Evolutionary conservation across 768 basidiomycete species (phyloP).

Genomic region (Tricholoma flavovirens): DNA sequence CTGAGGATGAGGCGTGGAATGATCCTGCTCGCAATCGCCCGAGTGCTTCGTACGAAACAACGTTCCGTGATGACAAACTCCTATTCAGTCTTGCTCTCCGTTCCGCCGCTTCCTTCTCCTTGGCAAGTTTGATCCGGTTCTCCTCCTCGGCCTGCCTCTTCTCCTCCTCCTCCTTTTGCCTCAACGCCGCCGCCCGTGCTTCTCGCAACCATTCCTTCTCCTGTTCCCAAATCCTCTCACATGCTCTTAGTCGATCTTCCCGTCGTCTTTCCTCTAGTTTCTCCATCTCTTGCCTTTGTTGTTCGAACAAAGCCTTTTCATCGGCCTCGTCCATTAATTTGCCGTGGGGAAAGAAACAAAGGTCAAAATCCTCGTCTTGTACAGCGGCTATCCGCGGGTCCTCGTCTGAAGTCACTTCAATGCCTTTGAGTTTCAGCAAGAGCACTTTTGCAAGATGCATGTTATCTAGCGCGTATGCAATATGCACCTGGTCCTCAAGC

Average conservation of each 20-base stretch:
- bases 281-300: slow-evolving; percentile 26
- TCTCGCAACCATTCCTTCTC: slow-evolving; percentile 38
- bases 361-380: slow-evolving; percentile 46
- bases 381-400: slow-evolving; percentile 63
- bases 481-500: slow-evolving; percentile 59
- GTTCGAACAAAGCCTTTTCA: slow-evolving; percentile 27
- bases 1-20: slow-evolving; percentile 2
- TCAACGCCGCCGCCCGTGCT: slow-evolving; percentile 29
- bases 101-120: slow-evolving; percentile 16
- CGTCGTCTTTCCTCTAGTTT: slow-evolving; percentile 31
- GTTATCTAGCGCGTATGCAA: slow-evolving; percentile 63
- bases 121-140: slow-evolving; percentile 13
- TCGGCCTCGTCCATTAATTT: slow-evolving; percentile 37
- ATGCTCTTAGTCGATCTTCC: slow-evolving; percentile 35
- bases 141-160: slow-evolving; percentile 20
- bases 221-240: slow-evolving; percentile 44
- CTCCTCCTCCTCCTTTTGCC: slow-evolving; percentile 28
- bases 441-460: slow-evolving; percentile 62
- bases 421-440: slow-evolving; percentile 56
- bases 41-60: slow-evolving; percentile 16
- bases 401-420: slow-evolving; percentile 51
- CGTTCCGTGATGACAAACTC: slow-evolving; percentile 8
- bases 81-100: slow-evolving; percentile 24
- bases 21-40: neutral
- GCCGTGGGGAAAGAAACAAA: slow-evolving; percentile 40